Percentiles rank a stretch among this genome's conserved stretches.
Conservation (phyloP, 495 filamentous ascomycete genomes). For the Aspergillus campestris region DNA sequence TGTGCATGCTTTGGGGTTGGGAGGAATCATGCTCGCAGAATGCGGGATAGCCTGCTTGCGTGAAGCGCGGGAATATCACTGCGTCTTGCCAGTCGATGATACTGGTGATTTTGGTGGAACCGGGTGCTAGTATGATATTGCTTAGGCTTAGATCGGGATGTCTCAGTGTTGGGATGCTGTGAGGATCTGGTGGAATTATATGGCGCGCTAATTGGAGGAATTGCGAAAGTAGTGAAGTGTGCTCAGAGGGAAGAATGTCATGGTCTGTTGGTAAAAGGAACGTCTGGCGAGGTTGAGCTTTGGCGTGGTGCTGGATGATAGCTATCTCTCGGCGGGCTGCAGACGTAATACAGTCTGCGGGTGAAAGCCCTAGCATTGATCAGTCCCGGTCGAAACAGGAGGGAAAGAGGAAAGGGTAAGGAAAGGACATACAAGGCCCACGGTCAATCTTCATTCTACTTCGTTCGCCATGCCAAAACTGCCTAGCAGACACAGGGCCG, state of each 20-base stretch:
- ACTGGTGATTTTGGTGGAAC: slow-evolving; percentile 22
- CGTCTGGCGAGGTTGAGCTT: slow-evolving; percentile 24
- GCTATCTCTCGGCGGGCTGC: slow-evolving; percentile 26
- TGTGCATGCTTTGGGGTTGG: slow-evolving; percentile 21
- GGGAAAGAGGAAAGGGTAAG: background rate
- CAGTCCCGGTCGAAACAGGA: slow-evolving; percentile 6
- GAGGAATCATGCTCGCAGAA: slow-evolving; percentile 30
- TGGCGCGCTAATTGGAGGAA: slow-evolving; percentile 23
- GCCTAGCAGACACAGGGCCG: slow-evolving; percentile 25
- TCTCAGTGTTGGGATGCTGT: slow-evolving; percentile 19
- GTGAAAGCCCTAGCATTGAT: slow-evolving; percentile 22
- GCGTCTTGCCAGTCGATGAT: slow-evolving; percentile 32
- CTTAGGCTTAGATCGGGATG: slow-evolving; percentile 26
- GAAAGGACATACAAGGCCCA: slow-evolving; percentile 27
- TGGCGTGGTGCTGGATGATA: slow-evolving; percentile 19
- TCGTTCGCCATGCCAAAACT: slow-evolving; percentile 33
- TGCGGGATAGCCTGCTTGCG: slow-evolving; percentile 31
- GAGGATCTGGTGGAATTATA: slow-evolving; percentile 15
- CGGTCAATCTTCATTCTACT: slow-evolving; percentile 22
- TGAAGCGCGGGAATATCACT: slow-evolving; percentile 21
- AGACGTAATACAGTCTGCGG: slow-evolving; percentile 22
- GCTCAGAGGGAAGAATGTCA: slow-evolving; percentile 21
- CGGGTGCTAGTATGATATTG: slow-evolving; percentile 25
- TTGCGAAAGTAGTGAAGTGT: slow-evolving; percentile 20
- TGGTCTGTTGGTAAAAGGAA: slow-evolving; percentile 26